Base-by-base conservation (phyloP, 179 eudicot species). In the Gypsophila paniculata region DNA sequence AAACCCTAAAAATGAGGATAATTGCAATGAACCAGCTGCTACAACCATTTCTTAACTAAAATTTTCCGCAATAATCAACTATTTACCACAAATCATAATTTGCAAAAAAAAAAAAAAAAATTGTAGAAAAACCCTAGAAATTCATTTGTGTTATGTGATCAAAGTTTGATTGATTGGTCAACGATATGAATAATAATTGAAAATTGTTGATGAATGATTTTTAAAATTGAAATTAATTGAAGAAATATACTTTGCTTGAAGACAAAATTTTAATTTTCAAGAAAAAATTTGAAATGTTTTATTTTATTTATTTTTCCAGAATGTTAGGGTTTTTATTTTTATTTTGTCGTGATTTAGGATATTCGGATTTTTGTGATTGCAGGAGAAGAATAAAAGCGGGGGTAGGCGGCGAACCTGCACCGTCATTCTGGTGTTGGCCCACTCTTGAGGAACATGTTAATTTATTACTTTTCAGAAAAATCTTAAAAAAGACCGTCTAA, bases 1-100 rank as follows among this genome's bases (percentile, higher is more conserved):
- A 78, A 81, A 67, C 72, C 92, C 92, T 82, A 85, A 63, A 23
- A 77, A 78, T 3, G 81, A 85, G 59, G 87, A 81, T 61, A 86
- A 70, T 74, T 90, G 92, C 86, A 88, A 82, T 76, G 86, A 83
- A 78, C 86, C 85, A 69, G 86, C 55, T 44, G 86, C 55, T 44
- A 85, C 61, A 69, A 85, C 83, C 98, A 89, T 88, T 39, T 6
- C 7, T 58, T 6, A 19, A 63, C 58, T 61, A 26, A 34, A 51
- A 15, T 73, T 17, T 4, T 66, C 53, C 72, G 64, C 14, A 3
- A 62, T 68, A 51, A 36, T 75, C 67, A 57, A 46, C 44, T 44
- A 62, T 34, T 7, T n/a, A 21, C 18, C 67, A 60, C 52, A 15
- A 18, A 36, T 57, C 69, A 5, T 12, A 75, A 60, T 66, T 19